Evolutionary conservation across 2,329 filamentous ascomycete species (phyloP), one percentile per base, ranked within the genome.

Genomic region (Dactylella cylindrospora): DNA sequence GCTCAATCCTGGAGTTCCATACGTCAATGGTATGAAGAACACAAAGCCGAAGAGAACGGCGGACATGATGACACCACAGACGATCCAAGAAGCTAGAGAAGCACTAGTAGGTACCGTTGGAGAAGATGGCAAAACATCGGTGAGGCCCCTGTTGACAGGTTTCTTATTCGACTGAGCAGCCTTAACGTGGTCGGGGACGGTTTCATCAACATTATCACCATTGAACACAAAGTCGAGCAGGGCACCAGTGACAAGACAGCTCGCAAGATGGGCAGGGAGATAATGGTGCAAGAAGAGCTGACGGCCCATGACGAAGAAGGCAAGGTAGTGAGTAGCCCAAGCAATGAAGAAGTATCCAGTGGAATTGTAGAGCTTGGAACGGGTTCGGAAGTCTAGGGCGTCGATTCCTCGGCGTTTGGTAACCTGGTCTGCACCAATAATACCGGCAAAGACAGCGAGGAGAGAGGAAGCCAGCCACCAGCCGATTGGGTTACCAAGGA

Each of bases 211-310:
- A 0, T 90, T 85, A 70, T 96, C 90, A 50, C 90, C 81, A 72
- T 88, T 95, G 78, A 97, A 97, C 72, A 98, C 84, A 73, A 98
- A 98, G 73, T 98, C 93, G 15, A 98, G 77, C 15, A 98, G 79
- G 17, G 90, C 88, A 41, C 93, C 93, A 0, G 93, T 87, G 17
- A 98, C 90, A 29, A 98, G 80, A 22, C 84, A 84, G 5, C 90
- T 95, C 0, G 93, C 91, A 8, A 98, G 79, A 71, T 98, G 93
- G 0, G 93, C 89, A 0, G 93, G 93, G 2, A 98, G 82, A 72
- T 98, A 98, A 75, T 98, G 93, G 74, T 98, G 93, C 68, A 98
- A 75, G 83, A 98, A 98, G 66, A 96, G 84, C 74, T 98, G 91
- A 69, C 91, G 90, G 54, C 91, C 91, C 91, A 98, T 98, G 66